Conservation (phyloP, 2,329 filamentous ascomycete species). For the Endocalyx cinctus region DNA sequence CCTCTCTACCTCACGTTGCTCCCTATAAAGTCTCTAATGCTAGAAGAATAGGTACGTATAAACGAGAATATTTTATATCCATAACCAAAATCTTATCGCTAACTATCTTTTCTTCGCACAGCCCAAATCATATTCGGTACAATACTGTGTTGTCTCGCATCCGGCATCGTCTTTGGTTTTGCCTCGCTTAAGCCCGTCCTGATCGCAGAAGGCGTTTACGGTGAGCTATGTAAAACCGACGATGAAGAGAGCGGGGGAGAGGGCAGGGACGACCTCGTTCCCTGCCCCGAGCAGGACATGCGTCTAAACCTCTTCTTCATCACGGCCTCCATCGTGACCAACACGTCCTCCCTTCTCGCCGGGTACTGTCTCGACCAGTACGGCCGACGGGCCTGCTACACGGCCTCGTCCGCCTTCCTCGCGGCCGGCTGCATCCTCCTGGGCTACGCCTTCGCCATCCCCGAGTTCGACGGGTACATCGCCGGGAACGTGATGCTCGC, state of each 20-base stretch:
- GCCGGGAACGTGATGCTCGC: slow-evolving; percentile 56
- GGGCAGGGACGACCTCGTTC: slow-evolving; percentile 17
- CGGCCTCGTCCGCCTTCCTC: slow-evolving; percentile 56
- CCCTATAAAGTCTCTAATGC: slow-evolving; percentile 26
- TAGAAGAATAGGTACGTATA: slow-evolving; percentile 24
- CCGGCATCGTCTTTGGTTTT: slow-evolving; percentile 61
- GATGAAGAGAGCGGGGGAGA: slow-evolving; percentile 36
- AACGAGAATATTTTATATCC: background rate
- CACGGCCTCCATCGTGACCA: slow-evolving; percentile 62
- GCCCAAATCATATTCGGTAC: slow-evolving; percentile 59
- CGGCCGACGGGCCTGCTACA: slow-evolving; percentile 58
- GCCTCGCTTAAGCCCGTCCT: slow-evolving; percentile 61
- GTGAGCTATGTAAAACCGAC: slow-evolving; percentile 41
- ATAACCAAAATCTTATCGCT: background rate
- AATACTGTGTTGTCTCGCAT: slow-evolving; percentile 62
- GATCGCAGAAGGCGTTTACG: slow-evolving; percentile 53
- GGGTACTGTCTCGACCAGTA: slow-evolving; percentile 64
- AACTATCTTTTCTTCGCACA: slow-evolving; percentile 20
- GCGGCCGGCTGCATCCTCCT: slow-evolving; percentile 55
- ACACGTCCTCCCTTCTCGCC: slow-evolving; percentile 61
- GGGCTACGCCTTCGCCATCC: slow-evolving; percentile 50
- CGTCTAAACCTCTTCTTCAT: slow-evolving; percentile 68
- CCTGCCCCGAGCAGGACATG: slow-evolving; percentile 49
- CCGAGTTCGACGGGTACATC: slow-evolving; percentile 55
- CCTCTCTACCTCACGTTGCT: slow-evolving; percentile 23